These are phyloP conservation scores for Aspergillaceae sp. DNA, from an alignment of 2,329 filamentous ascomycete species.

Conservation along the genomic window DNA sequence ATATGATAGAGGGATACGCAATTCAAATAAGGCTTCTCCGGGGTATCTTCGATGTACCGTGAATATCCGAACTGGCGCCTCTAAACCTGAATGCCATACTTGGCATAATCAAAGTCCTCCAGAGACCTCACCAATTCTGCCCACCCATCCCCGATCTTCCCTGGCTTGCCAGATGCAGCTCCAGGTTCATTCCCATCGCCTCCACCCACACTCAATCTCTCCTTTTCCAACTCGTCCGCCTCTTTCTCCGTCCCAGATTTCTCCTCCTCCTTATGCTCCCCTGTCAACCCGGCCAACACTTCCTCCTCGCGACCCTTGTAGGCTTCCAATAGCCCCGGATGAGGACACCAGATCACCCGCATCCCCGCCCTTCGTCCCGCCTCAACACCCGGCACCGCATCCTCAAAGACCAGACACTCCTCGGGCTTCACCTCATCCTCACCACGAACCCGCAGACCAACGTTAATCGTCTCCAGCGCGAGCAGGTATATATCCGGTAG, in stretches of 20 bases:
- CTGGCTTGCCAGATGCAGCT: conserved; percentile 26
- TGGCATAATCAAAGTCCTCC: conserved; percentile 52
- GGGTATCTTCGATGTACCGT: not conserved
- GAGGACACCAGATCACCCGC: conserved; percentile 88
- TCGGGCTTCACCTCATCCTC: conserved; percentile 60
- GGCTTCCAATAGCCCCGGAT: conserved; percentile 66
- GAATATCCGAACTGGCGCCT: no score
- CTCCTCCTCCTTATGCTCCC: conserved; percentile 55
- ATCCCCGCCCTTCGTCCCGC: conserved; percentile 84
- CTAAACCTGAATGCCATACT: conserved; percentile 45
- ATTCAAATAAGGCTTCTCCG: not conserved
- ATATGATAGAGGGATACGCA: no score
- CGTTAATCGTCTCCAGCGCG: conserved; percentile 77
- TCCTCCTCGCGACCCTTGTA: conserved; percentile 68
- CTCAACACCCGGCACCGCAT: conserved; percentile 88
- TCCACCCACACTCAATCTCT: conserved; percentile 18
- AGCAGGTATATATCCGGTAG: conserved; percentile 90
- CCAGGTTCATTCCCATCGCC: conserved; percentile 27
- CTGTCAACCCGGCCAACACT: conserved; percentile 74
- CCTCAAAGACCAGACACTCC: conserved; percentile 94
- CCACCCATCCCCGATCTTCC: conserved; percentile 54
- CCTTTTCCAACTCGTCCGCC: conserved; percentile 30
- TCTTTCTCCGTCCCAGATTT: conserved; percentile 31
- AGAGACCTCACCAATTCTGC: conserved; percentile 45
- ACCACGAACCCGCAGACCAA: conserved; percentile 50